Percentiles rank a stretch among this genome's conserved stretches.
phyloP scores from a whole-genome alignment of 2,329 filamentous ascomycete genomes.

The Aspergillus quadrilineatus region DNA sequence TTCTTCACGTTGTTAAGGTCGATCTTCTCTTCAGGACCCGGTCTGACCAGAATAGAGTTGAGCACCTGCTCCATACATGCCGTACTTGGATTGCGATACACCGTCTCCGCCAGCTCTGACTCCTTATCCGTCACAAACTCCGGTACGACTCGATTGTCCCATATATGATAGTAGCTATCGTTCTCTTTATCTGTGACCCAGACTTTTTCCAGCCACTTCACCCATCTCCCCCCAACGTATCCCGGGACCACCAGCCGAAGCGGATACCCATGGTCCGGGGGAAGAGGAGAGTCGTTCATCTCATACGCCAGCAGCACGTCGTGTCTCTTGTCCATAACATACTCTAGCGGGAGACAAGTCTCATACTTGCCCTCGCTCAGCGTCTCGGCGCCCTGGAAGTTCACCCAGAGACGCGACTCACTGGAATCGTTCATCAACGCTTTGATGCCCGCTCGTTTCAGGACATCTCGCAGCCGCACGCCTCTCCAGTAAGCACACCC shows the following conservation, averaged over 20 bases:
- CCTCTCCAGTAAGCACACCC: slow-evolving; percentile 56
- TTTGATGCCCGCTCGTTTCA: slow-evolving; percentile 19
- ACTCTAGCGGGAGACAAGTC: slow-evolving; percentile 51
- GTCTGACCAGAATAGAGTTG: slow-evolving; percentile 50
- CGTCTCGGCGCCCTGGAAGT: slow-evolving; percentile 53
- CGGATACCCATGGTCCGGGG: slow-evolving; percentile 47
- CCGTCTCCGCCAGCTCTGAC: slow-evolving; percentile 47
- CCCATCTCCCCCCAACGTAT: slow-evolving; percentile 41
- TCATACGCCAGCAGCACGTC: slow-evolving; percentile 49
- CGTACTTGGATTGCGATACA: slow-evolving; percentile 52
- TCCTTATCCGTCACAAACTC: slow-evolving; percentile 51
- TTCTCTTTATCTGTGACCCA: slow-evolving; percentile 46
- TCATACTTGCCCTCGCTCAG: slow-evolving; percentile 50
- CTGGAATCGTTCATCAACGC: too few relatives aligned
- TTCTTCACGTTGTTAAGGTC: slow-evolving; percentile 37
- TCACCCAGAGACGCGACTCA: slow-evolving; percentile 41
- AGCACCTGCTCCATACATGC: slow-evolving; percentile 51
- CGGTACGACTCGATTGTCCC: slow-evolving; percentile 52
- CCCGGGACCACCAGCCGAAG: slow-evolving; percentile 44
- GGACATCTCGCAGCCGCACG: slow-evolving; percentile 46
- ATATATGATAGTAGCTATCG: slow-evolving; percentile 48
- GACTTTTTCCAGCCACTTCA: slow-evolving; percentile 40
- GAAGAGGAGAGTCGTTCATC: slow-evolving; percentile 43
- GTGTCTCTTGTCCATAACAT: slow-evolving; percentile 49
- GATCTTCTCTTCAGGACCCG: slow-evolving; percentile 49